Evolutionary conservation across 345 rosid genomes (phyloP).

Genomic region (Reutealis trisperma): DNA sequence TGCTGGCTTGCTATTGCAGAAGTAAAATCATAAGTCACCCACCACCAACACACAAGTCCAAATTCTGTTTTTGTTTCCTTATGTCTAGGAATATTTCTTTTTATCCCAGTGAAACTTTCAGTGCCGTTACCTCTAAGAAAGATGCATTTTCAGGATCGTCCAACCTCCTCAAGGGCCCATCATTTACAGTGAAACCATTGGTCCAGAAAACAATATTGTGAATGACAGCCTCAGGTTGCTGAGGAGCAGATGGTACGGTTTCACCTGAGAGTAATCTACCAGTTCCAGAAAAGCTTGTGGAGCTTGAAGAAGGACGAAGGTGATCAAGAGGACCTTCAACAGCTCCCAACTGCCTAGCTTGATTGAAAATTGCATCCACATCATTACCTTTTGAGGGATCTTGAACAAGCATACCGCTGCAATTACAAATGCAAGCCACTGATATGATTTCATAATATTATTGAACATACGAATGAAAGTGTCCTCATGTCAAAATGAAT

Average conservation of each 20-base stretch:
- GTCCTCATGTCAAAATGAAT: background rate
- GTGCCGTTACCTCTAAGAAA: conserved; percentile 70
- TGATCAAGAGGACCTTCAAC: conserved; percentile 78
- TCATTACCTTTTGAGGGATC: conserved; percentile 77
- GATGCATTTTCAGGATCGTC: conserved; percentile 93
- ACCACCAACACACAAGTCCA: background rate
- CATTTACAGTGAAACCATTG: conserved; percentile 87
- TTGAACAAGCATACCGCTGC: conserved; percentile 97
- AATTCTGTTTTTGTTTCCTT: background rate
- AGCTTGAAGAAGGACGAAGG: conserved; percentile 66
- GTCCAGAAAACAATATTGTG: conserved; percentile 89
- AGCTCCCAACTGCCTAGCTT: conserved; percentile 88
- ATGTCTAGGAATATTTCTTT: background rate
- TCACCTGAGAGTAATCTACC: conserved; percentile 88
- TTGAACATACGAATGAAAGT: background rate
- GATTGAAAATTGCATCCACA: conserved; percentile 90
- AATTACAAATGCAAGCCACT: conserved; percentile 10
- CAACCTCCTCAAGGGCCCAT: conserved; percentile 85
- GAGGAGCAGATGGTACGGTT: conserved; percentile 67
- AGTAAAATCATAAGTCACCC: background rate
- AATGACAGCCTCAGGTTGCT: conserved; percentile 68
- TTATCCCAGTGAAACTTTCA: background rate
- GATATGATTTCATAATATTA: background rate
- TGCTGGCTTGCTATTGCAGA: background rate
- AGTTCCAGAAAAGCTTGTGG: conserved; percentile 80